Base-by-base conservation (phyloP, 305 asterid species). In the Lippia alba region DNA sequence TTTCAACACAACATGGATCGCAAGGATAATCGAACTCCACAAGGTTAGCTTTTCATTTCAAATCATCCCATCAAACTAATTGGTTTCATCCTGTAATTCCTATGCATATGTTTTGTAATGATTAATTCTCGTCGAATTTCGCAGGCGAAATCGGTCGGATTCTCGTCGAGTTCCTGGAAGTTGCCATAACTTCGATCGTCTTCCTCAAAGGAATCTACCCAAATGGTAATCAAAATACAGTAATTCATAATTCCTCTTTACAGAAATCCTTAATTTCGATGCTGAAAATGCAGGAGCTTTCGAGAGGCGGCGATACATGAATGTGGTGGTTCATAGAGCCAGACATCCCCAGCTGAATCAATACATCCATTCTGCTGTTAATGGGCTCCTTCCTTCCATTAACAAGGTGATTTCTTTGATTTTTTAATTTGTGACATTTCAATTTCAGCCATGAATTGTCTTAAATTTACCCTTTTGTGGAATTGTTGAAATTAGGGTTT, bases 131-230 rank as follows among this genome's bases (percentile, higher is more conserved):
- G 17, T 67, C 49, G 45, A 45, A 50, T 11, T 68, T 70, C 58
- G 68, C 95, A 91, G 97, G 79, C 20, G 92, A 84, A 72, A 80
- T 85, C 15, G 86, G 88, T 68, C 82, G 64, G 61, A 80, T 91
- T 74, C 86, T 92, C 19, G 91, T 86, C 4, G 98, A 94, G 61
- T 94, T 94, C 69, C 72, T 94, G 32, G 97, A 94, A 78, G 94
- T 88, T 66, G 97, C 98, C 73, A 81, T 94, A 66, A 90, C 97
- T 8, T 88, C 97, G 44, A 72, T 94, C 53, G 79, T 94, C 61
- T 92, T 90, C 76, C 91, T 94, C 74, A 92, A 90, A 87, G 97
- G 96, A 64, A 53, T 92, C 54, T 94, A 94, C 60, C 97, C 99
- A 66, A 83, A 79, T 57, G 97, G 98, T 92, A 79, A 24, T 24